Evolutionary conservation across 495 filamentous ascomycete genomes (phyloP), one percentile per base, ranked within the genome.

Genomic region (Cercophora sp.): DNA sequence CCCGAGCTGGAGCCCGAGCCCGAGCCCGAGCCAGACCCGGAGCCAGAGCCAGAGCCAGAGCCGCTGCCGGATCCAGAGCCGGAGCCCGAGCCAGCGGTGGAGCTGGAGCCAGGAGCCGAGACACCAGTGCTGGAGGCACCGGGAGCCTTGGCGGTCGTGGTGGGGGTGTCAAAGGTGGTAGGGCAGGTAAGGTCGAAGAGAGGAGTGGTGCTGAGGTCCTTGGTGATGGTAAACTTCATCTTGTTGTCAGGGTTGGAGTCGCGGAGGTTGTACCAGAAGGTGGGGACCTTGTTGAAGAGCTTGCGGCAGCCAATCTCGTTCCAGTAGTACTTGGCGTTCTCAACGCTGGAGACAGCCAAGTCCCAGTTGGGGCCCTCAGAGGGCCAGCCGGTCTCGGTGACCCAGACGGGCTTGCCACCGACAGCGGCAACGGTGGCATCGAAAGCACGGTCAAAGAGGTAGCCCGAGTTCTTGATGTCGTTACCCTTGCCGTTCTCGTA

Each of bases 311-410:
- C 83, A 43, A 88, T 76, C 59, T 86, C 71, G 43, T 87, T 70
- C 85, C 85, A 90, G 75, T 81, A 90, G 57, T 71, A 77, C 77
- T 85, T 70, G 45, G 85, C 85, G 67, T 89, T 89, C 37, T 68
- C 69, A 19, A 69, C 52, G 52, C 73, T 82, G 41, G 86, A 70
- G 2, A 78, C 77, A 51, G 81, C 85, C 52, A 78, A 58, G 62
- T 79, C 79, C 68, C 78, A 70, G 23, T 43, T 57, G 8, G 59
- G 64, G 31, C 76, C 76, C 15, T 56, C 52, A 27, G 63, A 48
- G 8, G 77, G 76, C 73, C 73, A 79, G 42, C 76, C 77, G 0
- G 75, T 78, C 65, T 79, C 77, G 42, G 72, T 77, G 16, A 79
- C 61, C 77, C 77, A 79, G 49, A 79, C 64, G 40, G 70, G 71